Percentiles rank a stretch among this genome's conserved stretches.
These are phyloP conservation scores for Podospora conica DNA, from an alignment of 495 filamentous ascomycete species.

Conservation along the genomic window DNA sequence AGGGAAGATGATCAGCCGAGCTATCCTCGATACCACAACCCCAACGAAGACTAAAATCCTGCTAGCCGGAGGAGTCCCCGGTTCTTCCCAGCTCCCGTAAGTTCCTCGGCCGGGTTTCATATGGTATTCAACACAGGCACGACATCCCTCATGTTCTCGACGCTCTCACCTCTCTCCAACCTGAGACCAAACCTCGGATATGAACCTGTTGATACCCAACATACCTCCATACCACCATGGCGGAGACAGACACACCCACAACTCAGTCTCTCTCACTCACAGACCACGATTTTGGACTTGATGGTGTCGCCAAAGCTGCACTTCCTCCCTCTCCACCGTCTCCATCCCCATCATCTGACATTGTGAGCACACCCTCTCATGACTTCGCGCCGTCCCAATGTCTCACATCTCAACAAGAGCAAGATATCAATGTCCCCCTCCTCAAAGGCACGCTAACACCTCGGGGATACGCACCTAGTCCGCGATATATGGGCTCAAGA, in stretches of 20 bases:
- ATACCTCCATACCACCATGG: neutral
- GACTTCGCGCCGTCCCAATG: neutral
- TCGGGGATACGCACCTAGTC: neutral
- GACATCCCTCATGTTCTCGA: constrained; percentile 39
- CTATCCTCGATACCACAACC: no score
- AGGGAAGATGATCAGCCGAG: no score
- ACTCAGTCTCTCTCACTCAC: neutral
- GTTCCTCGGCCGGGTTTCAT: neutral
- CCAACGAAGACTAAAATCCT: no score
- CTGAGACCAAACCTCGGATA: constrained; percentile 15
- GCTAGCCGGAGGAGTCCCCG: no score
- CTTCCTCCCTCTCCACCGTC: neutral
- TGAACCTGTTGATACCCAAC: neutral
- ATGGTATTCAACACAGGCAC: constrained; percentile 34
- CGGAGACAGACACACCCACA: neutral
- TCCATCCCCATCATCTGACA: neutral
- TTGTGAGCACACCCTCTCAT: neutral
- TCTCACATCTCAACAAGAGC: neutral
- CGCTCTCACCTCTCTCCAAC: constrained; percentile 33
- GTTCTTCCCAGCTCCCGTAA: no score
- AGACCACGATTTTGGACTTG: neutral
- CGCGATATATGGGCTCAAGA: neutral
- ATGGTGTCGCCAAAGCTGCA: neutral
- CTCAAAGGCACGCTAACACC: neutral
- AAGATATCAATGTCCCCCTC: neutral